These are phyloP conservation scores for Penicillium psychrofluorescens DNA, from an alignment of 495 filamentous ascomycete genomes.

Conservation along the genomic window DNA sequence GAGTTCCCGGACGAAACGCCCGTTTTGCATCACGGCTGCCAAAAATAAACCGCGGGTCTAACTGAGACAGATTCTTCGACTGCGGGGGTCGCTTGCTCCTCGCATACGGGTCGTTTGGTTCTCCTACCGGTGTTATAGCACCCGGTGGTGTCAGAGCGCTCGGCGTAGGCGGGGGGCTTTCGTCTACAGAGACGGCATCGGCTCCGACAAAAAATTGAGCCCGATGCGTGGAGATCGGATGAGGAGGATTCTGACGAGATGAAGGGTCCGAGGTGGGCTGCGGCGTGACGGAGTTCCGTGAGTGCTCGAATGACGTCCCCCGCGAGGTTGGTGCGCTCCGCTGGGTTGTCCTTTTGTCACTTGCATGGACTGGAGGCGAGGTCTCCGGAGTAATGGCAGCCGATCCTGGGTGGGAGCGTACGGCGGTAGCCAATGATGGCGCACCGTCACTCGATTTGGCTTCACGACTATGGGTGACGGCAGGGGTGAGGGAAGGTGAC, in stretches of 20 bases:
- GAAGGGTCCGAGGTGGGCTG: no score
- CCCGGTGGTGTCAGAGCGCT: slow-evolving; percentile 50
- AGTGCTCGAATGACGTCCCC: no score
- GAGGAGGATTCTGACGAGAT: slow-evolving; percentile 13
- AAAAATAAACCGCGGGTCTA: slow-evolving; percentile 86
- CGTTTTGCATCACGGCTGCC: slow-evolving; percentile 49
- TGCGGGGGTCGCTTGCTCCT: slow-evolving; percentile 72
- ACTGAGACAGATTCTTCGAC: slow-evolving; percentile 54
- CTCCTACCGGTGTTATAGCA: slow-evolving; percentile 72
- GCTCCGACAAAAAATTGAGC: slow-evolving; percentile 71
- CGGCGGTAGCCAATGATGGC: slow-evolving; percentile 18
- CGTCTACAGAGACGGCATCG: slow-evolving; percentile 43
- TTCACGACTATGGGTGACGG: slow-evolving; percentile 58
- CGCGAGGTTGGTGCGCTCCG: slow-evolving; percentile 33
- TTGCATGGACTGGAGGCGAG: slow-evolving; percentile 27
- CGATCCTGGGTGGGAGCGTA: slow-evolving; percentile 57
- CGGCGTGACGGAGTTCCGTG: no score
- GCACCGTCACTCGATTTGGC: slow-evolving; percentile 20
- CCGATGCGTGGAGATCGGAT: slow-evolving; percentile 45
- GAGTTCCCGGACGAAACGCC: slow-evolving; percentile 26
- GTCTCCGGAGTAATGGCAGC: slow-evolving; percentile 48
- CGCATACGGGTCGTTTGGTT: slow-evolving; percentile 83
- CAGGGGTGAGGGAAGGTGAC: slow-evolving; percentile 85
- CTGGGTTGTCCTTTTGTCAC: slow-evolving; percentile 16
- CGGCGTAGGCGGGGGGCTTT: slow-evolving; percentile 49